Evolutionary conservation across 2,329 filamentous ascomycete genomes (phyloP), one percentile per base, ranked within the genome.

Genomic region (Pezicula neosporulosa): DNA sequence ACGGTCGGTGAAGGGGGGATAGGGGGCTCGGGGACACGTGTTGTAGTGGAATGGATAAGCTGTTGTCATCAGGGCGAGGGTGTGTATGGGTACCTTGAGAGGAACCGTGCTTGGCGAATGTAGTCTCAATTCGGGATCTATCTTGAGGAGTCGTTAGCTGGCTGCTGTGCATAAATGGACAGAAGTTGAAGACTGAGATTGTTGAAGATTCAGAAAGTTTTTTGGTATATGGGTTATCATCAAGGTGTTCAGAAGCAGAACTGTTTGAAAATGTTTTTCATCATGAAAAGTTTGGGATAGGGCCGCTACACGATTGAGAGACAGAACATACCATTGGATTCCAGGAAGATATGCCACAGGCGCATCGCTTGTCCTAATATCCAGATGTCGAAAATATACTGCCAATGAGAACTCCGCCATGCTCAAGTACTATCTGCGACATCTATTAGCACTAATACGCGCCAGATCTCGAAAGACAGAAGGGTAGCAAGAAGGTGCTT

Each of bases 181-280:
- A 51, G 36, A 54, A 51, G 35, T 37, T 51, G 28, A 44, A 51
- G 43, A 44, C 46, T 50, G 47, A 36, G 2, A 30, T 44, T 15
- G 42, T 54, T 60, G 62, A 60, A 56, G 56, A 54, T 69, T 82
- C 77, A 82, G 78, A 83, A 75, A 76, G 72, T 71, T 75, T 79
- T 75, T 85, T 86, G 82, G 82, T 85, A 82, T 77, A 74, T 73
- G 68, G 75, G 70, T 65, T 81, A 68, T 85, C 83, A 79, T 85
- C 83, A 86, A 72, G 61, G 68, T 65, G 62, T 81, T 87, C 84
- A 87, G 84, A 80, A 87, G 84, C 84, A 87, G 84, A 87, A 87
- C 84, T 87, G 84, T 78, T 78, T 75, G 69, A 75, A 74, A 72
- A 70, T 58, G 62, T 72, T 74, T 83, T 73, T 87, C 83, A 87